Evolutionary conservation across 139 green algal species (phyloP).

Genomic region (Chlorella sp.): DNA sequence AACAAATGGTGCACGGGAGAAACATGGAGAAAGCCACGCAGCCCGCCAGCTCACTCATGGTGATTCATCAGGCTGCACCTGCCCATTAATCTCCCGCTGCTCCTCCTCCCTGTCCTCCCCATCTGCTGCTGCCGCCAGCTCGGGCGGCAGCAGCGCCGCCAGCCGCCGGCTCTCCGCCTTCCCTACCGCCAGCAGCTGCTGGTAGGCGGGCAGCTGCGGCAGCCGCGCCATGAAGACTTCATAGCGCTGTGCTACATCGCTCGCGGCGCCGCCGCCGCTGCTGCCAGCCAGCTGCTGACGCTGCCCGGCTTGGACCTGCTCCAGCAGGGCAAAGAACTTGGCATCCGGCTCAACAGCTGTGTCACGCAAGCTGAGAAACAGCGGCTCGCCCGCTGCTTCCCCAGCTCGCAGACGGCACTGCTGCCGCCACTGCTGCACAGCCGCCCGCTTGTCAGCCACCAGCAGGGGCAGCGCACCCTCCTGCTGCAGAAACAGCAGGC

Average conservation of each 20-base stretch:
- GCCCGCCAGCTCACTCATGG: too few species aligned
- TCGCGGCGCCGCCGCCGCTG: not conserved
- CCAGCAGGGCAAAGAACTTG: not conserved
- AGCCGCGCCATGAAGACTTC: not conserved
- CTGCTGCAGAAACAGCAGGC: conserved; percentile 12
- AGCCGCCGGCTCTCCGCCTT: not conserved
- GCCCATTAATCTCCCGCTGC: too few species aligned
- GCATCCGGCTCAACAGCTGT: not conserved
- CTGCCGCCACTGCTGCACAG: not conserved
- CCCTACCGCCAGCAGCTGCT: not conserved
- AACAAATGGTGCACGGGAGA: too few species aligned
- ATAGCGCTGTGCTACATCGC: not conserved
- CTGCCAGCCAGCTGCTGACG: not conserved
- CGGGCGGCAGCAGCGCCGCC: not conserved
- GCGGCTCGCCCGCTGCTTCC: not conserved
- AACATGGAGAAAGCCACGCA: too few species aligned
- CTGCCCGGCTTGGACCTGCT: not conserved
- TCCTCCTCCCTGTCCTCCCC: too few species aligned
- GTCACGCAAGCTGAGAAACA: not conserved
- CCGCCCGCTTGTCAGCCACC: not conserved
- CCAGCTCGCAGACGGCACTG: not conserved
- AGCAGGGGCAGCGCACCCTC: not conserved
- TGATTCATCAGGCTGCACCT: too few species aligned
- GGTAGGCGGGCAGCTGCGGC: not conserved
- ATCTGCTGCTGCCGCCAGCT: not conserved